phyloP scores from a whole-genome alignment of 140 eudicot species.

The Cichorium intybus region DNA sequence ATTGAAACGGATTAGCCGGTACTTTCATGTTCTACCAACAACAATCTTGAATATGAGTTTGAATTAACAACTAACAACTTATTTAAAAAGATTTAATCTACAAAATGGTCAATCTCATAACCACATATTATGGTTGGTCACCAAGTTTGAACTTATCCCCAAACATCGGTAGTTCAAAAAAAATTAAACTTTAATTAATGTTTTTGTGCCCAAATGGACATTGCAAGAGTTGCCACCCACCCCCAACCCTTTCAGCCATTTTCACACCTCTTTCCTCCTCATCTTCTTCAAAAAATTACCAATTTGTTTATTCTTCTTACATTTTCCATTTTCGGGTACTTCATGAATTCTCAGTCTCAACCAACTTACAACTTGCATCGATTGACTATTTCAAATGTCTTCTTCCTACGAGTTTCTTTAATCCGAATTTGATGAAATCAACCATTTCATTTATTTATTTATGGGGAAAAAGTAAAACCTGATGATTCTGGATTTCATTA shows the following conservation, averaged over 20 bases:
- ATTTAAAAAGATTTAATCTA: too few species aligned
- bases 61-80: too few species aligned
- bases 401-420: not conserved
- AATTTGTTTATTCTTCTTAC: not conserved
- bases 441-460: not conserved
- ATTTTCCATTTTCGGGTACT: not conserved
- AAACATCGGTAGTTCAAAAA: slow-evolving; percentile 1
- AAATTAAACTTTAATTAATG: not conserved
- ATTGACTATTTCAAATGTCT: slow-evolving; percentile 14
- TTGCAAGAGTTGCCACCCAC: slow-evolving; percentile 17
- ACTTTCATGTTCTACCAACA: too few species aligned
- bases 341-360: not conserved
- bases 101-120: not conserved
- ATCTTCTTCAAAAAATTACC: not conserved
- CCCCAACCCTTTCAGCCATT: slow-evolving; percentile 13
- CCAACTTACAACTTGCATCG: slow-evolving; percentile 7
- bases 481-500: not conserved
- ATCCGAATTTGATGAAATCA: slow-evolving; percentile 4
- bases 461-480: not conserved
- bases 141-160: slow-evolving; percentile 3
- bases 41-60: too few species aligned
- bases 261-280: slow-evolving; percentile 9
- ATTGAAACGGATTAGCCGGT: too few species aligned
- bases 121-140: slow-evolving; percentile 10
- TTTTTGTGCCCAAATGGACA: not conserved